A percentile compares a stretch with the other conserved stretches of the same genome.
phyloP scores from a whole-genome alignment of 495 filamentous ascomycete species.

The Lepraria neglecta region DNA sequence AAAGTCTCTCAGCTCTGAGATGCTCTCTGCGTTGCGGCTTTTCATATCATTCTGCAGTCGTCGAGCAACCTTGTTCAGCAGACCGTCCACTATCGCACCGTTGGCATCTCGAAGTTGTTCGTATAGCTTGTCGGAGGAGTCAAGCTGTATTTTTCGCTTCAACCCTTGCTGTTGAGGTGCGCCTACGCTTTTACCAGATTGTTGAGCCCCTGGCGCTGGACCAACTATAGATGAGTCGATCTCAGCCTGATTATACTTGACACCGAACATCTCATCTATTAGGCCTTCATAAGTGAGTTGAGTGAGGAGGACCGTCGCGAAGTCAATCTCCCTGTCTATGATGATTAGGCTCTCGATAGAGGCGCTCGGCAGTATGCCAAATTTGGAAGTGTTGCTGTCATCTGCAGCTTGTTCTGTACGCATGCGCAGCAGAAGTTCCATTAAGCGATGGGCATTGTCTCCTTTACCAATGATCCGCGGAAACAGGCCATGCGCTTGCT shows the following conservation, averaged over 20 bases:
- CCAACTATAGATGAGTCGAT: slow-evolving; percentile 91
- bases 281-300: slow-evolving; percentile 96
- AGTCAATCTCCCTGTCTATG: slow-evolving; percentile 91
- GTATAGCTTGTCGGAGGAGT: slow-evolving; percentile 84
- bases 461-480: slow-evolving; percentile 95
- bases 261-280: slow-evolving; percentile 89
- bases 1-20: slow-evolving; percentile 84
- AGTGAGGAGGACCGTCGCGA: slow-evolving; percentile 82
- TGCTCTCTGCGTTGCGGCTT: slow-evolving; percentile 78
- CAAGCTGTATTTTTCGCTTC: slow-evolving; percentile 86
- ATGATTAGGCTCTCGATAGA: slow-evolving; percentile 85
- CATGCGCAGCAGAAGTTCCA: slow-evolving; percentile 88
- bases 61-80: slow-evolving; percentile 85
- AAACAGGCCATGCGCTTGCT: slow-evolving; percentile 87
- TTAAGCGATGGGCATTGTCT: slow-evolving; percentile 80
- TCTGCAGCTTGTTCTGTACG: slow-evolving; percentile 82
- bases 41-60: slow-evolving; percentile 85
- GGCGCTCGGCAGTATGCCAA: slow-evolving; percentile 78
- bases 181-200: slow-evolving; percentile 49
- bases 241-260: slow-evolving; percentile 81
- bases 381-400: slow-evolving; percentile 52
- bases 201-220: slow-evolving; percentile 51
- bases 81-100: slow-evolving; percentile 83
- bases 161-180: slow-evolving; percentile 53
- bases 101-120: slow-evolving; percentile 85